These are phyloP conservation scores for Leishmania martiniquensis DNA, from an alignment of 208 protist species.

Conservation along the genomic window DNA sequence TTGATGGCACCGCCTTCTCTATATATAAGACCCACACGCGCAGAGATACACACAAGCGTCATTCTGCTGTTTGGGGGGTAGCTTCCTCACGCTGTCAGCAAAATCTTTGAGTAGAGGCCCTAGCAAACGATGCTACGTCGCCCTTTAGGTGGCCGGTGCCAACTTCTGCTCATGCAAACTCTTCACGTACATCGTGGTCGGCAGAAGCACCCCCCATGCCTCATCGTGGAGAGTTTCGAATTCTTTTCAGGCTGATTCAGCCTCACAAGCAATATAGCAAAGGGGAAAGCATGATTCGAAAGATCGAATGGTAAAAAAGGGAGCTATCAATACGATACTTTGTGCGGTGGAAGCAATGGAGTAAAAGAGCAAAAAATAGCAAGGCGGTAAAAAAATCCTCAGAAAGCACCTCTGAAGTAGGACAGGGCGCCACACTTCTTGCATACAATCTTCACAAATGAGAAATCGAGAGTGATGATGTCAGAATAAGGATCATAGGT, in stretches of 20 bases:
- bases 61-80: background rate
- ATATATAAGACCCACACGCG: background rate
- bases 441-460: slow-evolving; percentile 52
- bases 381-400: background rate
- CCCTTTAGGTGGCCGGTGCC: background rate
- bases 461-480: slow-evolving; percentile 57
- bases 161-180: background rate
- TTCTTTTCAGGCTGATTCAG: background rate
- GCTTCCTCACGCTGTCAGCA: background rate
- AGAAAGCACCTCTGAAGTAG: background rate
- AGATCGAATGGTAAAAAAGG: background rate
- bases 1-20: background rate
- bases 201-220: background rate
- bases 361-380: slow-evolving; percentile 10
- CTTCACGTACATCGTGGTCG: background rate
- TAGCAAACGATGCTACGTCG: background rate
- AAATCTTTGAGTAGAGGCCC: background rate
- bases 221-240: background rate
- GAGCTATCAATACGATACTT: background rate
- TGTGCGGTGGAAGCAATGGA: background rate
- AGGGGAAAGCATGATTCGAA: slow-evolving; percentile 1
- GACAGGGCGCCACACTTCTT: slow-evolving; percentile 32
- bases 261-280: background rate
- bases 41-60: background rate
- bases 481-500: slow-evolving; percentile 49